These are phyloP conservation scores for Carallia pectinifolia DNA, from an alignment of 345 rosid genomes.

Conservation along the genomic window DNA sequence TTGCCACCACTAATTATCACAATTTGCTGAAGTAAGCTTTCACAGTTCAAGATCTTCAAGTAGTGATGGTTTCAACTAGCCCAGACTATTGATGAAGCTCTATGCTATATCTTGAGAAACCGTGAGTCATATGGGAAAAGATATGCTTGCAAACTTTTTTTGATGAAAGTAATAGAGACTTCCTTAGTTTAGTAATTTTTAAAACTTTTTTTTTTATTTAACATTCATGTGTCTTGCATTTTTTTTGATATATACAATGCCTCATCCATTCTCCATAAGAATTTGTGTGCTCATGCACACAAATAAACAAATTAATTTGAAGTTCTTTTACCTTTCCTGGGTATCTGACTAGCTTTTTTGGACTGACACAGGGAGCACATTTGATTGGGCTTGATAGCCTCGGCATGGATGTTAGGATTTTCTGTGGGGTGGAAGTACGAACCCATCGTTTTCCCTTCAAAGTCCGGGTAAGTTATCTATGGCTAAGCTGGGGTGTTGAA, in stretches of 20 bases:
- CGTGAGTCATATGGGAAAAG: neutral
- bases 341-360: conserved; percentile 6
- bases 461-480: conserved; percentile 46
- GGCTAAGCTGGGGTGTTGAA: conserved; percentile 2
- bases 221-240: neutral
- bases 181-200: neutral
- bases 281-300: neutral
- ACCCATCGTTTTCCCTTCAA: conserved; percentile 97
- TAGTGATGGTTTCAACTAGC: neutral
- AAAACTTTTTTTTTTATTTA: neutral
- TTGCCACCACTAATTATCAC: neutral
- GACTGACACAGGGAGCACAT: conserved; percentile 54
- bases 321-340: neutral
- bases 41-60: neutral
- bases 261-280: neutral
- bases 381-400: conserved; percentile 88
- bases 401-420: conserved; percentile 84
- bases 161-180: neutral
- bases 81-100: neutral
- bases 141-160: neutral
- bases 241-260: too few relatives aligned
- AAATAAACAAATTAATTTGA: neutral
- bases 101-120: neutral
- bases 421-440: conserved; percentile 61
- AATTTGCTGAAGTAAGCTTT: neutral